These are phyloP conservation scores for Phaeosphaeriaceae sp. DNA, from an alignment of 2,329 filamentous ascomycete genomes.

Conservation along the genomic window DNA sequence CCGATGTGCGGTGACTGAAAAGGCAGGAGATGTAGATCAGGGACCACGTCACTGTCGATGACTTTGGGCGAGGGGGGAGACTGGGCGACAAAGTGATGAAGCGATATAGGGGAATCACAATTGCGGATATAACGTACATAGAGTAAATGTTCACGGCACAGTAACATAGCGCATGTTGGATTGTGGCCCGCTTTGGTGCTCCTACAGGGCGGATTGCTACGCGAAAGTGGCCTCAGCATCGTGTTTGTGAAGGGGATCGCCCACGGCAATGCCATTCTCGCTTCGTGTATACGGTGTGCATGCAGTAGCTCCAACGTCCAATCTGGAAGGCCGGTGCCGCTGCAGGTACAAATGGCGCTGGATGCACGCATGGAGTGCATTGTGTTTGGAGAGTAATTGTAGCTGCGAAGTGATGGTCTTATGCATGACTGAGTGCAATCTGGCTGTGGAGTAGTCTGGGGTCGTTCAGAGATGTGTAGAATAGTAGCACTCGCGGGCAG, in stretches of 20 bases:
- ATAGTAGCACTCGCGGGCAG: neutral
- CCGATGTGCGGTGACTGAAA: neutral
- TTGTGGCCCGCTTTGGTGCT: neutral
- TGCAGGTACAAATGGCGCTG: conserved; percentile 7
- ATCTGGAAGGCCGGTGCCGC: conserved; percentile 5
- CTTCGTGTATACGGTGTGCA: conserved; percentile 1
- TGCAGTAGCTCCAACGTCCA: conserved; percentile 12
- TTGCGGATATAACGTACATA: neutral
- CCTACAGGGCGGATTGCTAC: neutral
- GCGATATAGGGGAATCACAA: neutral
- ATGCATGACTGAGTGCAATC: neutral
- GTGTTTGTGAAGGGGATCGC: conserved; percentile 6
- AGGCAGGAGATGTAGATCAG: neutral
- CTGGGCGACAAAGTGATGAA: neutral
- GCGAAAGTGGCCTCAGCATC: neutral
- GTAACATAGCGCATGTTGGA: neutral
- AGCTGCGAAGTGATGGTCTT: neutral
- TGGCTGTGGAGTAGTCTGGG: neutral
- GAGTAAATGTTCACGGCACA: neutral
- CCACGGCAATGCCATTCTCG: neutral
- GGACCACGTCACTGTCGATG: neutral
- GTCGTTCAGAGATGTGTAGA: neutral
- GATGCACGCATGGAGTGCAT: neutral
- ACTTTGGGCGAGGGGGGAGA: neutral
- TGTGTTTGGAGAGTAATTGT: neutral